Conservation (phyloP, 495 filamentous ascomycete species). For the Glutinoglossum americanum region DNA sequence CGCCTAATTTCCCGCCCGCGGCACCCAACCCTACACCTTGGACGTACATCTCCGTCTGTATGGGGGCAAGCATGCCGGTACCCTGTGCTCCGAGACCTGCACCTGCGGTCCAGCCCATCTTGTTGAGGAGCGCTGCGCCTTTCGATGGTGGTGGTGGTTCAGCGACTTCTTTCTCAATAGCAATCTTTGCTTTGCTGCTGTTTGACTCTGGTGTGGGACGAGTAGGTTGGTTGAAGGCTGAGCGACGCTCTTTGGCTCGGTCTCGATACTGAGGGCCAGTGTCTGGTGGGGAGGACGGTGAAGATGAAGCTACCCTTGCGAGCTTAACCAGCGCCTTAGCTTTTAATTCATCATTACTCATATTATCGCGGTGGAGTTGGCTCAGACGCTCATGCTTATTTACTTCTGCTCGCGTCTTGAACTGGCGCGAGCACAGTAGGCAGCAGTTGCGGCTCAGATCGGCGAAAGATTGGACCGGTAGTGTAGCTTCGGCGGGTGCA, state of each 20-base stretch:
- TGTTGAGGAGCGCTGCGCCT: slow-evolving; percentile 62
- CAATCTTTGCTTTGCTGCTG: slow-evolving; percentile 8
- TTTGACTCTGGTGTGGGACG: slow-evolving; percentile 24
- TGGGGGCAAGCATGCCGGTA: slow-evolving; percentile 52
- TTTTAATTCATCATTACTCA: slow-evolving; percentile 36
- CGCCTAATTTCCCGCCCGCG: slow-evolving; percentile 61
- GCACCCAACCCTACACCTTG: slow-evolving; percentile 74
- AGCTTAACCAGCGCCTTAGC: slow-evolving; percentile 38
- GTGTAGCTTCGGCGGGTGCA: slow-evolving; percentile 8
- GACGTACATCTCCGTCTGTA: slow-evolving; percentile 58
- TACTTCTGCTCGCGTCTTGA: slow-evolving; percentile 45
- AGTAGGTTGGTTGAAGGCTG: slow-evolving; percentile 48
- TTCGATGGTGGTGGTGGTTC: slow-evolving; percentile 36
- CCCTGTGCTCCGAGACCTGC: slow-evolving; percentile 64
- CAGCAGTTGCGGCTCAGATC: slow-evolving; percentile 53
- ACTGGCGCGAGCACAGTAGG: slow-evolving; percentile 52
- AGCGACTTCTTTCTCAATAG: slow-evolving; percentile 4
- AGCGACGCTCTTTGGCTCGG: slow-evolving; percentile 60
- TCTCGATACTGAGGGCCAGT: slow-evolving; percentile 41
- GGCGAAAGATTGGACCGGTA: slow-evolving; percentile 36
- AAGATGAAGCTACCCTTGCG: slow-evolving; percentile 26
- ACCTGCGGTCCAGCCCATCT: slow-evolving; percentile 78
- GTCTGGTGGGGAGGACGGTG: slow-evolving; percentile 11
- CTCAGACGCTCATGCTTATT: slow-evolving; percentile 60
- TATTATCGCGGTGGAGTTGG: slow-evolving; percentile 48